Base-by-base conservation (phyloP, 306 rosid genomes). In the Leucaena leucocephala region DNA sequence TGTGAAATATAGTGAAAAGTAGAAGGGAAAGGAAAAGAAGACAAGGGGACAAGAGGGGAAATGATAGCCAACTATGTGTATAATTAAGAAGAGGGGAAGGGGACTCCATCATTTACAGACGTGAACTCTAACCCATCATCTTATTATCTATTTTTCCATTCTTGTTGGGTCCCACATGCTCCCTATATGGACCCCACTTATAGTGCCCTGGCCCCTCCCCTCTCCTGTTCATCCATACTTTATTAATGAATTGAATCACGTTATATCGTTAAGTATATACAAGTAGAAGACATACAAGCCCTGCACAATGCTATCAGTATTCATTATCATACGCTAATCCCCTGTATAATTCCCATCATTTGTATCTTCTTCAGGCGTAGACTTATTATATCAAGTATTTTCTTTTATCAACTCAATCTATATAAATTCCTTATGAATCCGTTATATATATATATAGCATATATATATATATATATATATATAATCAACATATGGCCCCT, bases 41-140 rank as follows among this genome's bases (percentile, higher is more conserved):
- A 34, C 66, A 21, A 80, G 36, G 50, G 82, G 90, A 89, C 84
- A 87, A 87, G 86, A 87, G 83, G 72, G 76, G 79, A 77, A 87
- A 88, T 90, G 80, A 90, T 90, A 85, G 87, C 65, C 84, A 79
- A 82, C 57, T 76, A 85, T 87, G 64, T 2, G 6, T 80, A 87
- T 85, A 81, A 88, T 92, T 85, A 77, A 79, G 86, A 89, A 84
- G 81, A 85, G 90, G 81, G 86, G 89, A 84, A 79, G 86, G 89
- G 82, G 82, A 86, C 83, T 88, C 85, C 89, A 91, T 91, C 83
- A 91, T 86, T 82, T 78, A 91, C 84, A 89, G 84, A 93, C 97
- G 98, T 93, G 98, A 91, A 88, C 61, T 80, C 86, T 71, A 82
- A 85, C 94, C 64, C 91, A 93, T 93, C 92, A 89, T 93, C 94